Conservation (phyloP, 139 green algal species). For the Asterochloris sp. region DNA sequence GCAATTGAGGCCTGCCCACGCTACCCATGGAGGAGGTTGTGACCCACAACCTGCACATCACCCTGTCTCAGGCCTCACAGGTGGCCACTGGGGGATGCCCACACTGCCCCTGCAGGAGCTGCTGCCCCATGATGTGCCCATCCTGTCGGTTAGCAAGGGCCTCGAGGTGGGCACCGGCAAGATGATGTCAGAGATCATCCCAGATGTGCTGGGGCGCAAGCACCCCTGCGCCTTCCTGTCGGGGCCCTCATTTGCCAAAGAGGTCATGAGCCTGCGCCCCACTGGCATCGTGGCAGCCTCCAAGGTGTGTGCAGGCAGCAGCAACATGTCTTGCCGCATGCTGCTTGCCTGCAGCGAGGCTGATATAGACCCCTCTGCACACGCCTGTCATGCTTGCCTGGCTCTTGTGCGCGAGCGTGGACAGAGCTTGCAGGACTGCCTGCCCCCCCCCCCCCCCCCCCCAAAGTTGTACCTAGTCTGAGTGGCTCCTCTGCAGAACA, state of each 20-base stretch:
- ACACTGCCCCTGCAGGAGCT: constrained; percentile 36
- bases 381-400: no score
- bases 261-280: constrained; percentile 78
- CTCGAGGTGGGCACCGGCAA: constrained; percentile 76
- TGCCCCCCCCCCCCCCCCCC: no score
- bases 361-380: no score
- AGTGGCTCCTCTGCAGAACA: no score
- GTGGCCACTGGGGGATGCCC: no score
- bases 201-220: constrained; percentile 68
- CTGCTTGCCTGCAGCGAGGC: background rate
- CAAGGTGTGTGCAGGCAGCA: constrained; percentile 33
- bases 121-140: constrained; percentile 75
- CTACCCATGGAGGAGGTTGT: no score
- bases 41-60: no score
- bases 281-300: constrained; percentile 87
- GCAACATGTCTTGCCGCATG: background rate
- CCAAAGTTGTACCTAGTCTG: no score
- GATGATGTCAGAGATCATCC: constrained; percentile 95
- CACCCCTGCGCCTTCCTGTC: constrained; percentile 89
- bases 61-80: no score
- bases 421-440: no score
- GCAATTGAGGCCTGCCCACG: no score
- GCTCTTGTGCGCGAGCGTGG: no score
- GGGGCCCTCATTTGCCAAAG: constrained; percentile 91
- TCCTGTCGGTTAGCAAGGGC: constrained; percentile 95